phyloP scores from a whole-genome alignment of 345 rosid species.

The Eutrema yunnanense region DNA sequence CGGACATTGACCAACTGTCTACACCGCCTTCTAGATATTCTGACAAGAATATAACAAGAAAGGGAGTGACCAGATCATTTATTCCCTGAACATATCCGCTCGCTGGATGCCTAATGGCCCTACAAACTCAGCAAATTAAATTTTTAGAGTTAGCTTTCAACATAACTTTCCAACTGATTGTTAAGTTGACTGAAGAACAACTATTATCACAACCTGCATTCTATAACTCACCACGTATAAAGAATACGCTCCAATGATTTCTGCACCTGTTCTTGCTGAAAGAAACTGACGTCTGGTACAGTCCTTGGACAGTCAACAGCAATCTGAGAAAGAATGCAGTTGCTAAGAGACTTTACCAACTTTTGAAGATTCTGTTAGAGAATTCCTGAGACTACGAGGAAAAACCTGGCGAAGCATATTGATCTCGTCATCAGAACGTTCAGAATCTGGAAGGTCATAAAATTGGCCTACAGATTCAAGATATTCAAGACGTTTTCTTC shows the following conservation, averaged over 20 bases:
- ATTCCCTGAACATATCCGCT: conserved; percentile 99
- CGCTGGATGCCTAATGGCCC: conserved; percentile 99
- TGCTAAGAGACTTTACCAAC: conserved; percentile 11
- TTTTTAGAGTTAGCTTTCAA: background rate
- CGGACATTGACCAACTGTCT: conserved; percentile 69
- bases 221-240: conserved; percentile 74
- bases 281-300: conserved; percentile 89
- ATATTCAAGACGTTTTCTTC: conserved; percentile 88
- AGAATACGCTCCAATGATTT: conserved; percentile 97
- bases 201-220: background rate
- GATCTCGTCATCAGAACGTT: conserved; percentile 95
- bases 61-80: conserved; percentile 97
- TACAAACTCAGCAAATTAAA: conserved; percentile 28
- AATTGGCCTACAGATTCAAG: conserved; percentile 91
- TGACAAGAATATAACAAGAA: conserved; percentile 86
- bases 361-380: background rate
- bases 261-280: conserved; percentile 93
- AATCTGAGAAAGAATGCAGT: conserved; percentile 45
- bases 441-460: conserved; percentile 93
- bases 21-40: conserved; percentile 81
- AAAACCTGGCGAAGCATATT: conserved; percentile 96
- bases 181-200: background rate
- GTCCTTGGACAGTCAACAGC: conserved; percentile 99
- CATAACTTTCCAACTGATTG: background rate
- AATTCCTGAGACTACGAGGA: background rate